Evolutionary conservation across 2,329 filamentous ascomycete species (phyloP).

Genomic region (Stagonosporopsis rhizophila): DNA sequence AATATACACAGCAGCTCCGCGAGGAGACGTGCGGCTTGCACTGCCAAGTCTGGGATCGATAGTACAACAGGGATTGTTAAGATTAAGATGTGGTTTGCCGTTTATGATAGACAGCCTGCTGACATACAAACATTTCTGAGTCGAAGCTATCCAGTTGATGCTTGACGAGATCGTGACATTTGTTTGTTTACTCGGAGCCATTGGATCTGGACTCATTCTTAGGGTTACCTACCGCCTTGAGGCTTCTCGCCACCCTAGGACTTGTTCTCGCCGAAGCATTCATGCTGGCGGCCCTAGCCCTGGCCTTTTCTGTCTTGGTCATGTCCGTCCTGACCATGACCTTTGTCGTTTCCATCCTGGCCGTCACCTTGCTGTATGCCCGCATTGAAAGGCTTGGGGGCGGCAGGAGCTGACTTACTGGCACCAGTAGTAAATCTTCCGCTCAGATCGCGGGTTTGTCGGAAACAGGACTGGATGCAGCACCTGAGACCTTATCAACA

Average conservation of each 20-base stretch:
- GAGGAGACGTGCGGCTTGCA: neutral
- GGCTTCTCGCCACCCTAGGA: neutral
- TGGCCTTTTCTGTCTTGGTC: neutral
- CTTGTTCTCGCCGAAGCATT: neutral
- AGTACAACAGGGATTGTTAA: neutral
- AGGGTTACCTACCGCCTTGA: neutral
- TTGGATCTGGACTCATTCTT: neutral
- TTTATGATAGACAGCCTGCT: neutral
- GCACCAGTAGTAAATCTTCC: neutral
- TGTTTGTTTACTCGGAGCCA: neutral
- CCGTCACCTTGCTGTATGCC: neutral
- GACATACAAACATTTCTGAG: neutral
- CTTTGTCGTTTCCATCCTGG: neutral
- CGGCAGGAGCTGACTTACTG: neutral
- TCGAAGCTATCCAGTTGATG: neutral
- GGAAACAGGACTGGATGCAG: neutral
- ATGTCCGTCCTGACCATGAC: neutral
- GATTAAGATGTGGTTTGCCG: neutral
- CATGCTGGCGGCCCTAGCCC: neutral
- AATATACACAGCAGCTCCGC: neutral
- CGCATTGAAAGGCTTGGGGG: neutral
- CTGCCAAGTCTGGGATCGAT: neutral
- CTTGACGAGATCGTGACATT: neutral
- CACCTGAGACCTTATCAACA: neutral
- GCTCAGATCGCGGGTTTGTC: too few species aligned